Conservation (phyloP, 108 stramenopile species). For the Skeletonema marinoi region DNA sequence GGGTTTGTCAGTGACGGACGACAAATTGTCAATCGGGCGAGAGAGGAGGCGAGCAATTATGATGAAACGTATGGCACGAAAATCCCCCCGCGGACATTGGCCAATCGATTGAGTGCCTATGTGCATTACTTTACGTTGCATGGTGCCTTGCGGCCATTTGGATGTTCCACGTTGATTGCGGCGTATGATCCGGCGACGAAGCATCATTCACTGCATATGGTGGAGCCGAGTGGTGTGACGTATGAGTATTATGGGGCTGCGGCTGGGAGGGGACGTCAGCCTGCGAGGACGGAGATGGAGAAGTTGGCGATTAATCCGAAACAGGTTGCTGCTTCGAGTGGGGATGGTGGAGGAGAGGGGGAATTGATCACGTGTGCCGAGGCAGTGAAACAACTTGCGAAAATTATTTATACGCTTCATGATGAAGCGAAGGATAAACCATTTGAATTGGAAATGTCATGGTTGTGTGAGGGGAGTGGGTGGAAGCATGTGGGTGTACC, state of each 20-base stretch:
- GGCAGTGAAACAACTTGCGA: conserved; percentile 95
- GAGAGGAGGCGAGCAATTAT: conserved; percentile 90
- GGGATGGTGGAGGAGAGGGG: conserved; percentile 7
- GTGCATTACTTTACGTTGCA: conserved; percentile 98
- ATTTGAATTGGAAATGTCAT: conserved; percentile 96
- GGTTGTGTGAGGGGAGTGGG: conserved; percentile 89
- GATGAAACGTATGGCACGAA: conserved; percentile 86
- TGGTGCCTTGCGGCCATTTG: conserved; percentile 97
- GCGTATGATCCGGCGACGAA: conserved; percentile 90
- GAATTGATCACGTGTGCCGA: conserved; percentile 48
- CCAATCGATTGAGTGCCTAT: conserved; percentile 88
- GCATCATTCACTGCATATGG: conserved; percentile 84
- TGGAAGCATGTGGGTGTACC: conserved; percentile 93
- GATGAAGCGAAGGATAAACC: conserved; percentile 97
- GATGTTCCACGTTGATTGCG: conserved; percentile 84
- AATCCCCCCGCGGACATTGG: conserved; percentile 83
- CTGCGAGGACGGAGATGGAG: conserved; percentile 99
- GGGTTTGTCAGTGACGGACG: conserved; percentile 95
- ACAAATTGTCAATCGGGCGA: conserved; percentile 90
- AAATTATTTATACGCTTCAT: conserved; percentile 91
- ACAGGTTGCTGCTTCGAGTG: neutral
- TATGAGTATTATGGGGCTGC: conserved; percentile 95
- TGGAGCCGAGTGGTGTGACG: conserved; percentile 92
- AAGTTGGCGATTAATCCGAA: conserved; percentile 89
- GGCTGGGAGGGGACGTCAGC: conserved; percentile 96